Base-by-base conservation (phyloP, 116 monocot genomes). In the Posidonia oceanica region DNA sequence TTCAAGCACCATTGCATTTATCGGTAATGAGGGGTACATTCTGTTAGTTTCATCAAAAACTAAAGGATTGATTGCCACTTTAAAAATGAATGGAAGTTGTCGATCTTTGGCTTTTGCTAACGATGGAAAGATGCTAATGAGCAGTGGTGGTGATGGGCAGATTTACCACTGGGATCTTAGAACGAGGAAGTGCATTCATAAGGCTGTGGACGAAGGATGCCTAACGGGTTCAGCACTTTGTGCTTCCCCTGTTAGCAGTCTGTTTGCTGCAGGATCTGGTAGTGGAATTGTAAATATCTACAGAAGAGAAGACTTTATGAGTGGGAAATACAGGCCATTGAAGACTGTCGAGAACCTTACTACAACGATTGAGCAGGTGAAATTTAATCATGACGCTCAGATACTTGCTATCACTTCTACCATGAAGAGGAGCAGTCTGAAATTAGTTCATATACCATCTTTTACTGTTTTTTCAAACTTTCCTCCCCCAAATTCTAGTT, bases 101-200 rank as follows among this genome's bases (percentile, higher is more conserved):
- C 85, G 87, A 18, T 85, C 84, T 15, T 42, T 98, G 79, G 83
- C 93, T 59, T 98, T 98, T 79, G 77, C 80, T n/a, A 75, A 90
- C 61, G 82, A 69, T 60, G 97, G 93, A 14, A 75, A 77, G 22
- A 77, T 83, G 66, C 75, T 97, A 0, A 36, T 97, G 54, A 89
- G 89, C 53, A 72, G 83, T 61, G 97, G 97, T 39, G 92, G 89
- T 22, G 93, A 92, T 79, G 97, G 97, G 42, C 83, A 97, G 41
- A 68, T 97, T 29, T 97, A 92, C 54, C 83, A 85, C 69, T 97
- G 97, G 97, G 97, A 97, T 80, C 79, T 97, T 12, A 72, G 97
- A 52, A 89, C 74, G 21, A 82, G 85, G 72, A 84, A 62, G 52
- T 97, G 97, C 76, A 72, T 92, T 39, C 87, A 92, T 74, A 89